Conservation (phyloP, 257 asterid genomes). For the Rhazya stricta region DNA sequence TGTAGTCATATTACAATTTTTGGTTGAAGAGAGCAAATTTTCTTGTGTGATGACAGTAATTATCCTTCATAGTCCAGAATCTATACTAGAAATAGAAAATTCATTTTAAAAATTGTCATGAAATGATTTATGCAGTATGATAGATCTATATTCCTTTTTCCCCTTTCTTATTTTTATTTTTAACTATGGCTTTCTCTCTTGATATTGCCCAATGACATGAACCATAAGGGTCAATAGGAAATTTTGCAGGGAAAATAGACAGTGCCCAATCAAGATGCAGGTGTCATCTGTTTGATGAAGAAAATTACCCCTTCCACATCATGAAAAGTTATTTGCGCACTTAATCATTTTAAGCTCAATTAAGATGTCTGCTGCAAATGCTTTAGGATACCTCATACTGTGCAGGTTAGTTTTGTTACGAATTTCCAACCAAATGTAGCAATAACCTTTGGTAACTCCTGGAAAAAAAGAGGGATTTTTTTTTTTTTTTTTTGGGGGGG, state of each 20-base stretch:
- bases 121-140: neutral
- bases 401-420: too few relatives aligned
- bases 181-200: neutral
- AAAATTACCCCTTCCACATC: neutral
- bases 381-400: too few relatives aligned
- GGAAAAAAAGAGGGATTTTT: neutral
- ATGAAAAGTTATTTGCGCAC: too few relatives aligned
- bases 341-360: neutral
- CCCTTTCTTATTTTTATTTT: too few relatives aligned
- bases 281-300: neutral
- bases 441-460: neutral
- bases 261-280: neutral
- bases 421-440: too few relatives aligned
- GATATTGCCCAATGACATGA: neutral
- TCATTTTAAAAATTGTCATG: too few relatives aligned
- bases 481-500: too few relatives aligned
- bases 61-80: neutral
- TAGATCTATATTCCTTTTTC: neutral
- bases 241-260: neutral
- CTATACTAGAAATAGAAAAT: neutral
- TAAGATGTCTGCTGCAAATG: neutral
- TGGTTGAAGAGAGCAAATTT: neutral
- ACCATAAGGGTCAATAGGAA: neutral
- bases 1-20: neutral
- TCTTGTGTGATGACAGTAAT: neutral